Base-by-base conservation (phyloP, 106 monocot genomes). In the Dendrobium chrysotoxum region DNA sequence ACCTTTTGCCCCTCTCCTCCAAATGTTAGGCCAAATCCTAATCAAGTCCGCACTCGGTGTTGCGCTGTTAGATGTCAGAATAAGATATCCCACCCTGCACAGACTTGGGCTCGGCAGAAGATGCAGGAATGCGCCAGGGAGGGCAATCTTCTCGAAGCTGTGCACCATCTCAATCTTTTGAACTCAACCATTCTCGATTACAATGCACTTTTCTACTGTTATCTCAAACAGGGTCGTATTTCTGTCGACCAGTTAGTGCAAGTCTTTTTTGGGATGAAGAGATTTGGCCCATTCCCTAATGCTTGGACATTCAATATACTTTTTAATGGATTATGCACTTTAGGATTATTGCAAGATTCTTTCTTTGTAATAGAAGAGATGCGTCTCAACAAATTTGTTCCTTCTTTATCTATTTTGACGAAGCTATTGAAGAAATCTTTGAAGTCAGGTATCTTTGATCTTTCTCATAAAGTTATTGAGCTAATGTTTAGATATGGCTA, bases 381-480 rank as follows among this genome's bases (percentile, higher is more conserved):
- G 92, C 81, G 81, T 53, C 41, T 20, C 28, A 35, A 80, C 12
- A 23, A 75, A 40, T 79, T 84, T 55, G 84, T 87, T 64, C 89
- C 92, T 38, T 89, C 92, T 47, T 88, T 87, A 75, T 7, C 23
- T 1, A 81, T 72, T 16, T 20, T 92, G 77, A 80, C 53, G 44
- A 89, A 41, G 57, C 68, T 92, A 81, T 72, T 86, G 78, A 92
- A 89, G 82, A 89, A 81, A 67, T 89, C 84, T 21, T 31, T 92
- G 53, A 76, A 45, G 40, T 79, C 58, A 79, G 81, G 82, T 78
- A 70, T 31, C 45, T 73, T 78, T 16, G 82, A 80, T 23, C 20
- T 80, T 47, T 72, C 85, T 40, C 7, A 84, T 0, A 38, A 26
- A 76, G 78, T 82, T 44, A 46, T 87, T 54, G 75, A 61, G 1